Evolutionary conservation across 768 basidiomycete species (phyloP).

Genomic region (Pleurotus sapidus): DNA sequence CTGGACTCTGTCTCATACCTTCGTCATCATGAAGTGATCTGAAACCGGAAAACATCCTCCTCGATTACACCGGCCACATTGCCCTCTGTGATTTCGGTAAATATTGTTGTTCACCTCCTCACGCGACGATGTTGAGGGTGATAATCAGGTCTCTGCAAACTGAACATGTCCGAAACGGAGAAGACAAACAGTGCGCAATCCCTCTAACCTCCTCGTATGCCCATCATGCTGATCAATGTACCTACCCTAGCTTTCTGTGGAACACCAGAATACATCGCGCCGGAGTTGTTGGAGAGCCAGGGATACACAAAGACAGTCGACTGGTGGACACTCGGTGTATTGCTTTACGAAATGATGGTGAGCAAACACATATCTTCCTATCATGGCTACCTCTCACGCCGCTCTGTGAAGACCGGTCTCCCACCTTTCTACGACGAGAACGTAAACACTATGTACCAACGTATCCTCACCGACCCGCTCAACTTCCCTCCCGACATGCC

Average conservation of each 20-base stretch:
- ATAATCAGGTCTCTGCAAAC: slow-evolving; percentile 72
- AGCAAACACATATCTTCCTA: slow-evolving; percentile 13
- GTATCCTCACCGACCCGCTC: slow-evolving; percentile 91
- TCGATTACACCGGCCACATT: slow-evolving; percentile 98
- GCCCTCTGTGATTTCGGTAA: slow-evolving; percentile 94
- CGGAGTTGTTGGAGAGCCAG: slow-evolving; percentile 92
- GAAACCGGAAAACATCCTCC: slow-evolving; percentile 96
- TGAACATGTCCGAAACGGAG: slow-evolving; percentile 97
- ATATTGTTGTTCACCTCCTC: slow-evolving; percentile 11
- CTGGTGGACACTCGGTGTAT: slow-evolving; percentile 98
- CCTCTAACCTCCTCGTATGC: not conserved
- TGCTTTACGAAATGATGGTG: slow-evolving; percentile 97
- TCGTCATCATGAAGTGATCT: slow-evolving; percentile 57
- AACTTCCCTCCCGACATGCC: slow-evolving; percentile 89
- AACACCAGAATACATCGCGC: slow-evolving; percentile 98
- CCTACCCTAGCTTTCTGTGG: slow-evolving; percentile 82
- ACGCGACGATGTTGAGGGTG: no score
- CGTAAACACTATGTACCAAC: slow-evolving; percentile 96
- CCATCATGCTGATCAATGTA: slow-evolving; percentile 3
- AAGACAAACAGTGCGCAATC: slow-evolving; percentile 84
- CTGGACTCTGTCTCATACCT: not conserved
- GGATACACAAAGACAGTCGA: slow-evolving; percentile 99
- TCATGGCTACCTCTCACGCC: not conserved
- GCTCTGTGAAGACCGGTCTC: slow-evolving; percentile 69
- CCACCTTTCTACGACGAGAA: slow-evolving; percentile 99